These are phyloP conservation scores for Penicillium flavigenum DNA, from an alignment of 495 filamentous ascomycete species.

Conservation along the genomic window DNA sequence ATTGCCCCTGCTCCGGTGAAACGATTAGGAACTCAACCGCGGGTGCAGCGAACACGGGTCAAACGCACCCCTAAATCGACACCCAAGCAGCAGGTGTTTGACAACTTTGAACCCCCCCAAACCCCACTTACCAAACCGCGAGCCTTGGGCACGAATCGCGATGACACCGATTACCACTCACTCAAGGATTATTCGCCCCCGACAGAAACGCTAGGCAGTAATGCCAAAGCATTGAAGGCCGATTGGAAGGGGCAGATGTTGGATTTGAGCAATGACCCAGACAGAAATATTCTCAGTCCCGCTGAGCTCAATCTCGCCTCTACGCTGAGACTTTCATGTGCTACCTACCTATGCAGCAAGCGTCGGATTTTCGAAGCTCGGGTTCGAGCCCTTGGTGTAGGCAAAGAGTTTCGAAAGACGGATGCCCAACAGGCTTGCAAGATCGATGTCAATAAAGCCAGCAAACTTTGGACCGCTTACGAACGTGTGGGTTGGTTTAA, in stretches of 20 bases:
- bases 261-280: conserved; percentile 76
- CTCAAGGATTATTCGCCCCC: conserved; percentile 79
- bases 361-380: conserved; percentile 84
- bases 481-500: conserved; percentile 89
- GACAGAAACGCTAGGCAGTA: conserved; percentile 59
- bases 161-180: conserved; percentile 83
- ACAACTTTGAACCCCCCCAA: conserved; percentile 43
- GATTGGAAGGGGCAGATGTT: conserved; percentile 85
- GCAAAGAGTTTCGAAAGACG: conserved; percentile 95
- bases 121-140: conserved; percentile 40
- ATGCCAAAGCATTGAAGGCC: conserved; percentile 70
- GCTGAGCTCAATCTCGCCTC: conserved; percentile 78
- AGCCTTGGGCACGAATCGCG: conserved; percentile 60
- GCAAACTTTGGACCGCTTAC: conserved; percentile 90
- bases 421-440: conserved; percentile 95
- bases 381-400: conserved; percentile 62
- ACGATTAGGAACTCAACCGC: conserved; percentile 30
- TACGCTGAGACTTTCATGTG: conserved; percentile 79
- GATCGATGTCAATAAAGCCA: conserved; percentile 98
- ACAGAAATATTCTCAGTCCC: conserved; percentile 72
- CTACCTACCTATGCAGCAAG: conserved; percentile 93
- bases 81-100: conserved; percentile 48
- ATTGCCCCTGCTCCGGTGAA: conserved; percentile 49
- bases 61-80: conserved; percentile 50
- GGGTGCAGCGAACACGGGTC: conserved; percentile 38